Base-by-base conservation (phyloP, 108 stramenopile genomes). In the Fragilaria radians region DNA sequence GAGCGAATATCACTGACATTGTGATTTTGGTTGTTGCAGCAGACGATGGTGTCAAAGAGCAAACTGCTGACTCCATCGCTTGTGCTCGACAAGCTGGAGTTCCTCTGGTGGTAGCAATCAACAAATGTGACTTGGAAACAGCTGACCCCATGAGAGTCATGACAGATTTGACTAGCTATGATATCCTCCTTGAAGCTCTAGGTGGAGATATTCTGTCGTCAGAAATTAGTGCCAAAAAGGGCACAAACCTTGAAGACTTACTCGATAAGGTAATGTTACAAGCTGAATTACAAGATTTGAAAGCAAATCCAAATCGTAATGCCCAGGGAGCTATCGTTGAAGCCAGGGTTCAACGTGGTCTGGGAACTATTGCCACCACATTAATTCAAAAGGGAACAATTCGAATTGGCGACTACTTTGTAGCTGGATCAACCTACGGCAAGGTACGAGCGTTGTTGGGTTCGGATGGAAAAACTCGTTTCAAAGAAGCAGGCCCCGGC, bases 1-100 rank as follows among this genome's bases (percentile, higher is more conserved):
- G 99, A 49, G 95, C 97, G 5, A 93, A 94, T 65, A 93, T 96
- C 28, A 98, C 99, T 28, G 99, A 99, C 74, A 87, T 99, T 48
- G 96, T 98, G 21, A 82, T 98, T 55, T 62, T 99, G n/a, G 99
- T 99, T 5, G 94, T 99, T n/a, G 97, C 98, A 0, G 97, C 95
- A 1, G 97, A 97, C 63, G 99, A 99, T 71, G 93, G 97, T 25
- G 93, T 99, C 65, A 95, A 89, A 66, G 88, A 96, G 65, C 99
- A 99, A 71, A 99, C 99, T 18, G 74, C 78, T 22, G 99, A 99
- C 71, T 96, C 96, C 1, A 93, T 99, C 71, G 85, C 81, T 9
- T 96, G 91, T 56, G 93, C 90, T 52, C 63, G 87, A 24, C 89
- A 90, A 52, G 95, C 96, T 28, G 89, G 94, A 5, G 91, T 91